Conservation (phyloP, 768 basidiomycete genomes). For the Tricholoma matsutake region DNA sequence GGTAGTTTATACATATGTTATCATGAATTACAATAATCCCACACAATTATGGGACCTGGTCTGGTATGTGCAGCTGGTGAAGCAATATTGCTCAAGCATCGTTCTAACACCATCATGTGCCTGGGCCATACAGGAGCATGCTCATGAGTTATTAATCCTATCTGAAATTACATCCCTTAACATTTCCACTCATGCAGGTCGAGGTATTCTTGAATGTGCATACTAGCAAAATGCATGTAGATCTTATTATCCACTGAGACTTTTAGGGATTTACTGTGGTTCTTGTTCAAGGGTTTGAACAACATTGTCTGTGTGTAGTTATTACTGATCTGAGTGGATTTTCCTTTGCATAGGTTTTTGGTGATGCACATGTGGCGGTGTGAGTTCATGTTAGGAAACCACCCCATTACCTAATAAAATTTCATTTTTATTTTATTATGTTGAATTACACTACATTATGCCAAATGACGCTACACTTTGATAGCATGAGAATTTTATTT, state of each 20-base stretch:
- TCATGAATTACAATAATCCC: slow-evolving; percentile 36
- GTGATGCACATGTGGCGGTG: slow-evolving; percentile 42
- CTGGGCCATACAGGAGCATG: slow-evolving; percentile 29
- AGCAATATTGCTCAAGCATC: background rate
- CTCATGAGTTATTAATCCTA: slow-evolving; percentile 22
- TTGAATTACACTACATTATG: too few species aligned
- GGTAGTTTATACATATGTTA: slow-evolving; percentile 45
- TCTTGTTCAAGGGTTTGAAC: slow-evolving; percentile 42
- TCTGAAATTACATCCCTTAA: background rate
- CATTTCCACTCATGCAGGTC: slow-evolving; percentile 24
- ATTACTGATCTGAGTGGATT: background rate
- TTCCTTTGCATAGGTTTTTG: slow-evolving; percentile 35
- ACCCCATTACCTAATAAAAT: too few species aligned
- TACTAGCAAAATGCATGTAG: background rate
- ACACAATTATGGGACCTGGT: slow-evolving; percentile 30
- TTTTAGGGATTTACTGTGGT: slow-evolving; percentile 44
- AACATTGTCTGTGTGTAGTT: background rate
- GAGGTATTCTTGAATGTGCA: slow-evolving; percentile 49
- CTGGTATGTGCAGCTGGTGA: slow-evolving; percentile 35
- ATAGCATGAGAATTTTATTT: too few species aligned
- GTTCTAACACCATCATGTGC: background rate
- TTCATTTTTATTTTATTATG: too few species aligned
- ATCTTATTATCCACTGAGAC: background rate
- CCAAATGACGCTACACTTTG: too few species aligned
- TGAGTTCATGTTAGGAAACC: too few species aligned